These are phyloP conservation scores for Boletus reticulatus DNA, from an alignment of 768 basidiomycete species.

Conservation along the genomic window DNA sequence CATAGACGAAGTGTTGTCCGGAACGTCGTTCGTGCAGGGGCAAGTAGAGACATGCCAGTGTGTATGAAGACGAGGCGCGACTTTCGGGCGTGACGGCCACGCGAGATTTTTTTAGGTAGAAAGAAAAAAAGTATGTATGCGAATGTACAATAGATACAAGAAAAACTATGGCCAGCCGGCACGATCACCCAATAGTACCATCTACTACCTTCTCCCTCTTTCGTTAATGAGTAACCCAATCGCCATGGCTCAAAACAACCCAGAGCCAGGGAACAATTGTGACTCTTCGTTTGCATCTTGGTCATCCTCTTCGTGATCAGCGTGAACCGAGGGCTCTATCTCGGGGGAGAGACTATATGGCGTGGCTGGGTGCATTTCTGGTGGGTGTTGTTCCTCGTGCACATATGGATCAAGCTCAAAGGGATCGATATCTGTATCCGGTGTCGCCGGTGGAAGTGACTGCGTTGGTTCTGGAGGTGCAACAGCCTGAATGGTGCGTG, in stretches of 20 bases:
- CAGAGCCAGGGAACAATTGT: constrained; percentile 43
- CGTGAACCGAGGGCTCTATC: background rate
- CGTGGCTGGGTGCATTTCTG: constrained; percentile 16
- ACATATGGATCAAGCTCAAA: constrained; percentile 31
- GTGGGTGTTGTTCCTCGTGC: constrained; percentile 15
- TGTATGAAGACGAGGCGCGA: too few relatives aligned
- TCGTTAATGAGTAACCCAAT: too few relatives aligned
- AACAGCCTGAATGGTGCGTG: constrained; percentile 4
- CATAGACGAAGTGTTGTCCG: constrained; percentile 7
- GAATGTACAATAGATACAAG: too few relatives aligned
- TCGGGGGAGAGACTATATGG: constrained; percentile 30
- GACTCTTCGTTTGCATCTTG: constrained; percentile 31
- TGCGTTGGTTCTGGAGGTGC: constrained; percentile 13
- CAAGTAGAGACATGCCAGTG: constrained; percentile 20
- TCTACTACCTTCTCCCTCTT: constrained; percentile 11
- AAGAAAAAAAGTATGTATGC: too few relatives aligned
- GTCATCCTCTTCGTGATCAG: constrained; percentile 22
- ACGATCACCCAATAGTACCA: background rate
- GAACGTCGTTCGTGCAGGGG: constrained; percentile 10
- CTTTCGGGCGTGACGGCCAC: too few relatives aligned
- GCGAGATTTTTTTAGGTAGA: too few relatives aligned
- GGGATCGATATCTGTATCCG: constrained; percentile 34
- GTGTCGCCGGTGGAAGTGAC: constrained; percentile 15
- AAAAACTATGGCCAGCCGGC: background rate
- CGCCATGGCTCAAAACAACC: constrained; percentile 32